Evolutionary conservation across 805 yeast species (phyloP).

Genomic region (Debaryomyces hansenii): DNA sequence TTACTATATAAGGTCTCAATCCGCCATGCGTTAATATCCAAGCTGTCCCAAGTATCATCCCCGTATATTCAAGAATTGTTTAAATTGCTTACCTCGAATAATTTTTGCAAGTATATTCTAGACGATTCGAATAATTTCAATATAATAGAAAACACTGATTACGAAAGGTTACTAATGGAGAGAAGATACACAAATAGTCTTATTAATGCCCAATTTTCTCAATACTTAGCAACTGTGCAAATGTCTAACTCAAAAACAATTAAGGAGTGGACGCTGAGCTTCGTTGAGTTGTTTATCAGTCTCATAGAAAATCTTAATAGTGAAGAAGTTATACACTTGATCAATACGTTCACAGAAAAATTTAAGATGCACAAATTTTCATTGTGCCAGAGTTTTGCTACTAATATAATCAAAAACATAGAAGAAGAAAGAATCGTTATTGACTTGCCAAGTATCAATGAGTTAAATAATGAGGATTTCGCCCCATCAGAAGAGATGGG

Average conservation of each 20-base stretch:
- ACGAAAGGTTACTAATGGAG: conserved; percentile 3
- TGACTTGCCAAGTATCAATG: not conserved
- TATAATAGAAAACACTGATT: conserved; percentile 4
- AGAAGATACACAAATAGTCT: conserved; percentile 8
- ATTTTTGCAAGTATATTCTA: conserved; percentile 10
- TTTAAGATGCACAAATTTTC: conserved; percentile 1
- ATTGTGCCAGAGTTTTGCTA: not conserved
- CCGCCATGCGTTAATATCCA: not conserved
- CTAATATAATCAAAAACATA: not conserved
- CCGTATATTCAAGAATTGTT: conserved; percentile 4
- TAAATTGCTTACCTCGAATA: conserved; percentile 7
- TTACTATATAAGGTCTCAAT: conserved; percentile 4
- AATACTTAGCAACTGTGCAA: conserved; percentile 11
- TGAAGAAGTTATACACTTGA: conserved; percentile 10
- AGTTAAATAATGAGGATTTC: no score
- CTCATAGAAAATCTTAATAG: conserved; percentile 11
- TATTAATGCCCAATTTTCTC: conserved; percentile 16
- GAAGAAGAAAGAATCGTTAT: not conserved
- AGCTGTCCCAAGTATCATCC: not conserved
- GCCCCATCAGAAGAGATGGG: conserved; percentile 3
- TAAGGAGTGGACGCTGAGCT: conserved; percentile 10
- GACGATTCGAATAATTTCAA: conserved; percentile 11
- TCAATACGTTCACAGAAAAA: conserved; percentile 4
- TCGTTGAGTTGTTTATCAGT: conserved; percentile 7
- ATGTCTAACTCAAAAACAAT: conserved; percentile 4